Conservation (phyloP, 225 moss, liverwort and hornwort genomes). For the Polytrichum formosum region DNA sequence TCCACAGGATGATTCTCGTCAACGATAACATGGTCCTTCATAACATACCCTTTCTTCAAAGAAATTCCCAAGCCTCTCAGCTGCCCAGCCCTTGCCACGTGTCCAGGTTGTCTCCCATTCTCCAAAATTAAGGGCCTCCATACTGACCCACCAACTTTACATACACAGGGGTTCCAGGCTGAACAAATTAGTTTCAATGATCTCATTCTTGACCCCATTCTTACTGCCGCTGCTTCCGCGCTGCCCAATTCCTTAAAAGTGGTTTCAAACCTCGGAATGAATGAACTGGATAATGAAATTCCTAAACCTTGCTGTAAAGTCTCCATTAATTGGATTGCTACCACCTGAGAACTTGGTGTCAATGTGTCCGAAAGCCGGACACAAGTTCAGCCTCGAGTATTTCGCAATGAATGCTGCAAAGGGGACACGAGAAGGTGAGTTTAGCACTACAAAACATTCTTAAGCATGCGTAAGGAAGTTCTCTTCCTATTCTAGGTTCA, state of each 20-base stretch:
- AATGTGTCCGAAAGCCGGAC: too few species aligned
- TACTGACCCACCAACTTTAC: slow-evolving; percentile 3
- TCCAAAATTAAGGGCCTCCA: slow-evolving; percentile 4
- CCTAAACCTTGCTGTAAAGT: not conserved
- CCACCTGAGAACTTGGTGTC: too few species aligned
- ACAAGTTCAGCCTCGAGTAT: too few species aligned
- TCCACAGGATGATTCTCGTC: slow-evolving; percentile 27
- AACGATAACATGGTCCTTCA: slow-evolving; percentile 28
- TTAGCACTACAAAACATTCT: too few species aligned
- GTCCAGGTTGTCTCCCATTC: slow-evolving; percentile 10
- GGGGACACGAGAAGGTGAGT: too few species aligned
- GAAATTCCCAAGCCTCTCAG: slow-evolving; percentile 28
- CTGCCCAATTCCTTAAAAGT: not conserved
- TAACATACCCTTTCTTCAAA: slow-evolving; percentile 33
- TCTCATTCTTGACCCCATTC: slow-evolving; percentile 9
- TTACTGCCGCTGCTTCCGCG: not conserved
- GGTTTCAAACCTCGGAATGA: slow-evolving; percentile 11
- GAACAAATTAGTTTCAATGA: slow-evolving; percentile 1
- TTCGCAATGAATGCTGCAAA: too few species aligned
- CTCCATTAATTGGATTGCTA: not conserved
- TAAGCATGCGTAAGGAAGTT: too few species aligned
- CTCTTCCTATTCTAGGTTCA: too few species aligned
- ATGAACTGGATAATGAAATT: slow-evolving; percentile 1
- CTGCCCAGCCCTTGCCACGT: slow-evolving; percentile 27
- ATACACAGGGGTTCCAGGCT: slow-evolving; percentile 1